Percentiles rank a stretch among this genome's conserved stretches.
Evolutionary conservation across 495 filamentous ascomycete species (phyloP).

Genomic region (Xylaria castorea): DNA sequence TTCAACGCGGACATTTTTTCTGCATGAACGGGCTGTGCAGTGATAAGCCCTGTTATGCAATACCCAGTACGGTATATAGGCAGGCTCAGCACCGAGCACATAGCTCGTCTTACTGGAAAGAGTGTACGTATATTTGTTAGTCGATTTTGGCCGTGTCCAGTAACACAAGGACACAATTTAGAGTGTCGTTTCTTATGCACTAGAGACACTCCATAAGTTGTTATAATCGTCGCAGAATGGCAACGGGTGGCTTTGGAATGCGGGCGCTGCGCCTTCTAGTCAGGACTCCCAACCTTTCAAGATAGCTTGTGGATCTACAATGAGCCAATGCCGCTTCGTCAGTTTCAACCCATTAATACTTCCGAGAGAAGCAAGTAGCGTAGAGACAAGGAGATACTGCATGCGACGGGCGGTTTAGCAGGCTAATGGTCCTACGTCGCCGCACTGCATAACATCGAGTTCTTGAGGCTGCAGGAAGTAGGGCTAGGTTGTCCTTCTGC

Average conservation of each 20-base stretch:
- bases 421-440: not conserved
- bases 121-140: not conserved
- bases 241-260: slow-evolving; percentile 17
- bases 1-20: not conserved
- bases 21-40: not conserved
- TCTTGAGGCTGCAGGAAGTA: not conserved
- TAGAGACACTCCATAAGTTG: not conserved
- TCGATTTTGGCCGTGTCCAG: not conserved
- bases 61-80: too few relatives aligned
- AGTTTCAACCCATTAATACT: slow-evolving; percentile 13
- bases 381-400: not conserved
- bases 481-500: not conserved
- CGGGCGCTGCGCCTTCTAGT: not conserved
- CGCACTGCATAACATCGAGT: not conserved
- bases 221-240: not conserved
- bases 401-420: not conserved
- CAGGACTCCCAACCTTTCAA: not conserved
- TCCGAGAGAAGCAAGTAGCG: not conserved
- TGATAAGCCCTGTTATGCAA: not conserved
- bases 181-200: not conserved
- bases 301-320: not conserved
- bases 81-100: not conserved
- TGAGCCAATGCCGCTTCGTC: not conserved
- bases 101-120: not conserved
- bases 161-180: not conserved